Evolutionary conservation across 176 grass and related monocot genomes (phyloP), one percentile per base, ranked within the genome.

Genomic region (sorghum (Sorghum bicolor)): DNA sequence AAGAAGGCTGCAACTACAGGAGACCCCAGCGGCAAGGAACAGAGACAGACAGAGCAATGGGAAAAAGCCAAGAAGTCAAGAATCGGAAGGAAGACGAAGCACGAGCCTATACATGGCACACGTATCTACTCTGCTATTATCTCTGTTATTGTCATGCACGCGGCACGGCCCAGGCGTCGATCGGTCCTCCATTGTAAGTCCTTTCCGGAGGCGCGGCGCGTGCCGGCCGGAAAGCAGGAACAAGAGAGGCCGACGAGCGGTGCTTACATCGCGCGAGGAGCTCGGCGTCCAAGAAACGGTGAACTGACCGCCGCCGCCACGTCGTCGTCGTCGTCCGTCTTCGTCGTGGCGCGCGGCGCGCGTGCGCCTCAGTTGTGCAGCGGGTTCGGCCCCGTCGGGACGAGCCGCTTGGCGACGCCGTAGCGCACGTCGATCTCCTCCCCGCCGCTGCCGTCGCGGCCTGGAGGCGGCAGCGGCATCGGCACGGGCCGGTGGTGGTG

Each of bases 131-230:
- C 12, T 72, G 41, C 58, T n/a, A 52, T 17, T 77, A 77, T 79
- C 79, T 84, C 82, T 80, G 80, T 87, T 90, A 78, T 77, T 90
- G 57, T 43, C 80, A 72, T 8, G 57, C 24, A 61, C 53, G 88
- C 78, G 0, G 50, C 50, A 33, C 74, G 68, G 68, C 69, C 71
- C 11, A 67, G 50, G 82, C 89, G 85, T 30, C 66, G 77, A 39
- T 85, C 88, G 88, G 53, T 92, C 92, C 94, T 92, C 92, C 89
- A 88, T 94, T 97, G 89, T 92, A 90, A 92, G 78, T 87, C 72
- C 91, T 97, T 97, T 94, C 94, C 89, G 25, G 11, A 1, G 14
- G 45, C 61, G 38, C 6, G 20, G 17, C 52, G 52, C 79, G 6
- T 8, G 52, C 76, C 67, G 84, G 82, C 77, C 77, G 91, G 91